Evolutionary conservation across 805 yeast genomes (phyloP).

Genomic region (Tetrapisispora taiwanensis): DNA sequence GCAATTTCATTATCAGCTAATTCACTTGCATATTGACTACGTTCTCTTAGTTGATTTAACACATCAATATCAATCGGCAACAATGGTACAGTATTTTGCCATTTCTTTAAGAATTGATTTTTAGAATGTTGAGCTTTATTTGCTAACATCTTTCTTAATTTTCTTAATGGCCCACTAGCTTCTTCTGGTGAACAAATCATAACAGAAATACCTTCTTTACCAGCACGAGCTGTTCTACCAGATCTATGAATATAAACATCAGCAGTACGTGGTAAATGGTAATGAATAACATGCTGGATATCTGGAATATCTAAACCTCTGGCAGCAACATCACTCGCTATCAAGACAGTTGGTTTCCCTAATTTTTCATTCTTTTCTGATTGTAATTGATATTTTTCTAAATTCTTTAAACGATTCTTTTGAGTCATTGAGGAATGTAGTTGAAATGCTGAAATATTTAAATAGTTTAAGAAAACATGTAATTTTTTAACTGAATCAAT

Average conservation of each 20-base stretch:
- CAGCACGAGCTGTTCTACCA: slow-evolving; percentile 98
- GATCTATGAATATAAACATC: slow-evolving; percentile 92
- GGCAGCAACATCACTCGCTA: slow-evolving; percentile 97
- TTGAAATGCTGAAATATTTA: slow-evolving; percentile 59
- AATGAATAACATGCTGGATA: slow-evolving; percentile 90
- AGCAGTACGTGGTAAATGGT: slow-evolving; percentile 88
- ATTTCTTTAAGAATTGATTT: slow-evolving; percentile 28
- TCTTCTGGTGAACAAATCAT: slow-evolving; percentile 91
- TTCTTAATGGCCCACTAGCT: slow-evolving; percentile 76
- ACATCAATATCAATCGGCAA: slow-evolving; percentile 72
- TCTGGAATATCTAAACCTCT: slow-evolving; percentile 90
- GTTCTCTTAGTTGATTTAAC: slow-evolving; percentile 55
- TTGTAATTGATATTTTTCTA: slow-evolving; percentile 52
- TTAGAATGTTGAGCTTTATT: slow-evolving; percentile 11
- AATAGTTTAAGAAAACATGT: slow-evolving; percentile 60
- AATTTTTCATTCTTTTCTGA: slow-evolving; percentile 31
- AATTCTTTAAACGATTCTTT: slow-evolving; percentile 75
- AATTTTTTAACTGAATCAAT: slow-evolving; percentile 88
- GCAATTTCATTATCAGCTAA: slow-evolving; percentile 65
- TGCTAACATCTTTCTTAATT: slow-evolving; percentile 52
- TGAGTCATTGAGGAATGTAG: slow-evolving; percentile 93
- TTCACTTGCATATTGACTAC: slow-evolving; percentile 59
- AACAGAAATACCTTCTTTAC: slow-evolving; percentile 85
- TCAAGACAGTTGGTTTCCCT: slow-evolving; percentile 52
- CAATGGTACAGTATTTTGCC: slow-evolving; percentile 50